Base-by-base conservation (phyloP, 1,139 yeast genomes). In the Scheffersomyces insectosa region DNA sequence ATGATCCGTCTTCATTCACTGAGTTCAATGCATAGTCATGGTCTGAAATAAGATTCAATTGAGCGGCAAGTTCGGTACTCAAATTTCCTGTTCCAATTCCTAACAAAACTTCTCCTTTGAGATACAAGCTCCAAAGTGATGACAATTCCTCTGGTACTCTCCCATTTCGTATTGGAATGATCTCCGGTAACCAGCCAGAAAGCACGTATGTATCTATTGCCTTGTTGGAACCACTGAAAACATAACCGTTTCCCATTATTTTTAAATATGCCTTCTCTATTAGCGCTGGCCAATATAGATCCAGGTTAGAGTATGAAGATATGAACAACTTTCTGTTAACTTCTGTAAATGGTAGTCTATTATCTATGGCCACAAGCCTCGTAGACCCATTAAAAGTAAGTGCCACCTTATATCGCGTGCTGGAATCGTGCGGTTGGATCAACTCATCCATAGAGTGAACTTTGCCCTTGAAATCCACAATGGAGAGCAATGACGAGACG, bases 111-210 rank as follows among this genome's bases (percentile, higher is more conserved):
- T 66, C 52, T 2, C 75, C 75, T 14, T 48, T 52, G 40, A 49
- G 53, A 43, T 70, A 54, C 40, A 60, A 54, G 13, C 62, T 54
- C 76, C 77, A 73, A 8, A 74, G 62, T 0, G 50, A 49, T 11
- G 53, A 59, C 34, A 66, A 56, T 37, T 52, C 44, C 2, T 40
- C 38, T 1, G 66, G 65, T 12, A 67, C 39, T 37, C 55, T 44
- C 9, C 65, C 65, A 47, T 64, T 63, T 37, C 56, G 55, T 43
- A 46, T 56, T 5, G 70, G 53, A 1, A 77, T 52, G 32, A 81
- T 79, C 49, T 87, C 90, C 0, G 96, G 96, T 3, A 85, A 59
- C 85, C 88, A 89, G 0, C 91, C 90, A 3, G 82, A 72, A 6
- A 89, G 52, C 39, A 80, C 65, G 52, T 67, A 87, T 0, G 88